Base-by-base conservation (phyloP, 2,329 filamentous ascomycete genomes). In the Penicillium hordei region DNA sequence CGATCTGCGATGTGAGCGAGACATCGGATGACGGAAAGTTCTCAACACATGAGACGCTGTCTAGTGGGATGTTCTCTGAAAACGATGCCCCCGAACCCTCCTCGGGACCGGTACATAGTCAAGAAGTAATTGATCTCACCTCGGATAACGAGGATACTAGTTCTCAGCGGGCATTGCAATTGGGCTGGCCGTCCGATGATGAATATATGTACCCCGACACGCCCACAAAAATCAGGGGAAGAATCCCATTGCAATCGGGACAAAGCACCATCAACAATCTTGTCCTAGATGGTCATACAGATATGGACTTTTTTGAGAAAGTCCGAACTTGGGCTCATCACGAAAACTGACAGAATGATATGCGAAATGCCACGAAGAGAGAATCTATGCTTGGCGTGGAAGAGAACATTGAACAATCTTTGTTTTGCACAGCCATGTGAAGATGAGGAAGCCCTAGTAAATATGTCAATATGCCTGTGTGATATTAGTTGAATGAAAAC, bases 31-130 rank as follows among this genome's bases (percentile, higher is more conserved):
- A 55, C 15, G 46, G n/a, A 2, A 42, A 44, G 0, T 55, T 51
- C 15, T 51, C 53, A 1, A 55, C 53, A 2, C 53, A 55, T 27
- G 39, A 51, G 23, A 43, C 44, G 15, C n/a, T 55, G 21, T 55
- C 52, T 1, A 55, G 44, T 39, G 38, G 38, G 1, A 12, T 43
- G 17, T 51, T 21, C 27, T 5, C 13, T 2, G 36, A 40, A 1
- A 39, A 33, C 1, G 13, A 40, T 27, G 13, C 2, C 5, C 10
- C 4, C 4, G 36, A 48, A 23, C 13, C 29, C 19, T 15, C 8
- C 8, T 23, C 5, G 4, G n/a, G 19, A 10, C 34, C 13, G 25
- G 7, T 12, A 15, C 34, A 13, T 8, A 3, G 5, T 13, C n/a
- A 27, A 31, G 29, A 42, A 12, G 9, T 34, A 8, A 27, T 50